Conservation (phyloP, 345 rosid species). For the Lumnitzera littorea region DNA sequence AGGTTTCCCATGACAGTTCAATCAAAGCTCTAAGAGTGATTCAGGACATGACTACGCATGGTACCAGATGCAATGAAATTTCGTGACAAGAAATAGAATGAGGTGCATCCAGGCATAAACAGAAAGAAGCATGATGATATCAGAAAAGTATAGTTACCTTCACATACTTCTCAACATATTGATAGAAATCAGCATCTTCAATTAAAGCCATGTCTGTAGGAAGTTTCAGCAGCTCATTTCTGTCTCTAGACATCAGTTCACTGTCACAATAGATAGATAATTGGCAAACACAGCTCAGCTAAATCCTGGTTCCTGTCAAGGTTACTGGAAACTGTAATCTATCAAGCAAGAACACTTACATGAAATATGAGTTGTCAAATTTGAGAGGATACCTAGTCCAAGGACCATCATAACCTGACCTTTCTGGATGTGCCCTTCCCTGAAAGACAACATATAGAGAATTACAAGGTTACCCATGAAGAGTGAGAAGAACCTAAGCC, state of each 20-base stretch:
- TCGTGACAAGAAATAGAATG: neutral
- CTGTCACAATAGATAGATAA: slow-evolving; percentile 21
- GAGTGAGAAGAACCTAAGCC: neutral
- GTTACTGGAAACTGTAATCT: neutral
- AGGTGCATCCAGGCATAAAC: neutral
- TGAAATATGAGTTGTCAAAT: slow-evolving; percentile 90
- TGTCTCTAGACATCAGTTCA: slow-evolving; percentile 65
- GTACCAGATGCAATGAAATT: too few species aligned
- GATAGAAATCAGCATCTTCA: slow-evolving; percentile 62
- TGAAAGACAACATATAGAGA: slow-evolving; percentile 18
- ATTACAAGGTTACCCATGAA: neutral
- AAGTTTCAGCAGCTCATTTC: slow-evolving; percentile 80
- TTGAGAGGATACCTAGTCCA: slow-evolving; percentile 93
- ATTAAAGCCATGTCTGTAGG: slow-evolving; percentile 72
- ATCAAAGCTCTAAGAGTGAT: too few species aligned
- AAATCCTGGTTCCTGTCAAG: neutral
- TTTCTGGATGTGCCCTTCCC: slow-evolving; percentile 93
- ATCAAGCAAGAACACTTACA: slow-evolving; percentile 36
- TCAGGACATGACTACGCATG: too few species aligned
- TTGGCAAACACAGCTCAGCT: neutral
- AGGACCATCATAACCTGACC: slow-evolving; percentile 96
- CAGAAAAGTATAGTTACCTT: slow-evolving; percentile 39
- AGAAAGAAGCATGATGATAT: neutral
- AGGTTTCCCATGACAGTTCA: too few species aligned
- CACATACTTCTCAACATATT: slow-evolving; percentile 71